Evolutionary conservation across 2,329 filamentous ascomycete species (phyloP).

Genomic region (Diaporthe australafricana): DNA sequence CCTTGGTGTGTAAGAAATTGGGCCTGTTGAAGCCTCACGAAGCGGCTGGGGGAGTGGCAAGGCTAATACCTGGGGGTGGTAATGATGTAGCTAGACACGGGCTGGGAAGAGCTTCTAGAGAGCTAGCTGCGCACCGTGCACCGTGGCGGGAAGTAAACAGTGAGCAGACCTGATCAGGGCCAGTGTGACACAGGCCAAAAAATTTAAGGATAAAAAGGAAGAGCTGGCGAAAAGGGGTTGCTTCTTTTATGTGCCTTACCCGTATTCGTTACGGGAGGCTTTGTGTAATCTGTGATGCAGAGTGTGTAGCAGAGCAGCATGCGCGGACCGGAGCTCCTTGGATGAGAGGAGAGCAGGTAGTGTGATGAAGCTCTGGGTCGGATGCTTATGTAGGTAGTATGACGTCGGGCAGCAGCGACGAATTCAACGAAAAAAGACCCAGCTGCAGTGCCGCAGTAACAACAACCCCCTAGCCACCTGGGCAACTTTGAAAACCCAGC

Average conservation of each 20-base stretch:
- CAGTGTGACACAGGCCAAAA: not conserved
- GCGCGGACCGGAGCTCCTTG: not conserved
- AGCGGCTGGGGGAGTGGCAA: not conserved
- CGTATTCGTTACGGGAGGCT: not conserved
- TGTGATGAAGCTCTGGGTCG: conserved; percentile 12
- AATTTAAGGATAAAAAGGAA: conserved; percentile 30
- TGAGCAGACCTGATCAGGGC: not conserved
- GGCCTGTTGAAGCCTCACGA: not conserved
- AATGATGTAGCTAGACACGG: not conserved
- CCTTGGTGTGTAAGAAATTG: not conserved
- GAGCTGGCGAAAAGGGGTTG: conserved; percentile 40
- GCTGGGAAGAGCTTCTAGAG: not conserved
- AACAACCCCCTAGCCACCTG: not conserved
- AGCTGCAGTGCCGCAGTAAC: conserved; percentile 4
- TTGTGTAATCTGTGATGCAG: conserved; percentile 10
- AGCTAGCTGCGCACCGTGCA: not conserved
- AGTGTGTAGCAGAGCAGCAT: not conserved
- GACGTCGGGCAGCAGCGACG: conserved; percentile 36
- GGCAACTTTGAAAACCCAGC: conserved; percentile 7
- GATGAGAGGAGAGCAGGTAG: not conserved
- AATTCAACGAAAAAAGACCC: conserved; percentile 29
- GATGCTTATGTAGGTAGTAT: conserved; percentile 19
- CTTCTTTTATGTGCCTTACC: conserved; percentile 12
- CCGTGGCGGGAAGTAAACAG: not conserved
- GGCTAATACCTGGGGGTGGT: not conserved